phyloP scores from a whole-genome alignment of 176 grass and related monocot genomes.

The Triticum dicoccoides region DNA sequence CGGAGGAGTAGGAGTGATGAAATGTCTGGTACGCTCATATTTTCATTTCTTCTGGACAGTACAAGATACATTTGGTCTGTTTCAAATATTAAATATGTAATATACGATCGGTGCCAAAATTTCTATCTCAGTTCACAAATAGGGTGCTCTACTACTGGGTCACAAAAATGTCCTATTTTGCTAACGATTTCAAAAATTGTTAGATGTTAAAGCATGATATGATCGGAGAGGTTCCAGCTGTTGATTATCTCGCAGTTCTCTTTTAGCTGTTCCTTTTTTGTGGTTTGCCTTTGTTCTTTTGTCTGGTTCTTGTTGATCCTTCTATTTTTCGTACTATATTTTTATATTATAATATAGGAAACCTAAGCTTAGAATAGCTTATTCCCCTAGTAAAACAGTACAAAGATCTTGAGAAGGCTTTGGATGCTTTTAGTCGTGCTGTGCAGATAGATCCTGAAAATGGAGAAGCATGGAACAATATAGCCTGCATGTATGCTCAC shows the following conservation, averaged over 20 bases:
- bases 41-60: constrained; percentile 35
- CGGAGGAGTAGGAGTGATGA: constrained; percentile 78
- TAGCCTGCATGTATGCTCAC: constrained; percentile 76
- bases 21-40: constrained; percentile 65
- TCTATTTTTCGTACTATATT: neutral
- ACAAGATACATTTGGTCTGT: neutral
- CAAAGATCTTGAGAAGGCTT: constrained; percentile 78
- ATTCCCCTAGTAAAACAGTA: neutral
- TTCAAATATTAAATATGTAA: neutral
- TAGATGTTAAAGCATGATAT: neutral
- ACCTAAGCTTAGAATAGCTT: neutral
- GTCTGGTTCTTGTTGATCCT: neutral
- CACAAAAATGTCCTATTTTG: neutral
- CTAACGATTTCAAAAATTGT: neutral
- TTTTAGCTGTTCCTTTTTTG: neutral
- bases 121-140: neutral
- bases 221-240: neutral
- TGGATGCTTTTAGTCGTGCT: constrained; percentile 86
- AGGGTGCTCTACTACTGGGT: neutral
- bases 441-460: constrained; percentile 99
- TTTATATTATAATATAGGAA: neutral
- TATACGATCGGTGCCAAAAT: neutral
- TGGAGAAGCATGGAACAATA: constrained; percentile 99
- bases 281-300: constrained; percentile 4
- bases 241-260: neutral